Evolutionary conservation across 2,329 filamentous ascomycete species (phyloP).

Genomic region (Stagonosporopsis tanaceti): DNA sequence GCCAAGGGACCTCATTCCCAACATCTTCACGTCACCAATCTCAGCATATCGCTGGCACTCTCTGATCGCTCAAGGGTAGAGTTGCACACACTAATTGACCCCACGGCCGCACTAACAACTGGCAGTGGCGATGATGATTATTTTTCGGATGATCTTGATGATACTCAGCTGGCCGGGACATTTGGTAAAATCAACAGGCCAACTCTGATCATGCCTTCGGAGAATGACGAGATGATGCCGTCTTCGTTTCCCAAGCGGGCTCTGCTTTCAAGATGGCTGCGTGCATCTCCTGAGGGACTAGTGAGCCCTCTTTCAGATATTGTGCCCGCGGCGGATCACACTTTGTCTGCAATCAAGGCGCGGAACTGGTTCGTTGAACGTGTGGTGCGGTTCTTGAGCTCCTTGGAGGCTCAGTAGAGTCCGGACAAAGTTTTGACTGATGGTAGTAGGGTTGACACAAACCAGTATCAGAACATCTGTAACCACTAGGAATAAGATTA

Average conservation of each 20-base stretch:
- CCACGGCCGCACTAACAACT: not conserved
- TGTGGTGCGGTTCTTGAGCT: not conserved
- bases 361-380: not conserved
- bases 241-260: conserved; percentile 16
- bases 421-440: no score
- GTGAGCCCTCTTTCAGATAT: conserved; percentile 1
- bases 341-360: not conserved
- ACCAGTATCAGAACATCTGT: no score
- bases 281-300: not conserved
- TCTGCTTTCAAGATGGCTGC: conserved; percentile 14
- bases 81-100: no score
- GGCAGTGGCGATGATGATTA: conserved; percentile 29
- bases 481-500: no score
- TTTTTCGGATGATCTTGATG: conserved; percentile 26
- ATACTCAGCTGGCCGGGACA: not conserved
- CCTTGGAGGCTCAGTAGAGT: not conserved
- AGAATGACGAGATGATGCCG: conserved; percentile 29
- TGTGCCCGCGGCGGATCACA: conserved; percentile 2
- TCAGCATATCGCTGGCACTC: conserved; percentile 31
- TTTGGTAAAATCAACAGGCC: conserved; percentile 21
- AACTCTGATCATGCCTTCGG: conserved; percentile 21
- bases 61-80: conserved; percentile 13
- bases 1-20: conserved; percentile 13
- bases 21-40: conserved; percentile 23
- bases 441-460: no score